Evolutionary conservation across 257 asterid genomes (phyloP).

Genomic region (Nicotiana tomentosiformis): DNA sequence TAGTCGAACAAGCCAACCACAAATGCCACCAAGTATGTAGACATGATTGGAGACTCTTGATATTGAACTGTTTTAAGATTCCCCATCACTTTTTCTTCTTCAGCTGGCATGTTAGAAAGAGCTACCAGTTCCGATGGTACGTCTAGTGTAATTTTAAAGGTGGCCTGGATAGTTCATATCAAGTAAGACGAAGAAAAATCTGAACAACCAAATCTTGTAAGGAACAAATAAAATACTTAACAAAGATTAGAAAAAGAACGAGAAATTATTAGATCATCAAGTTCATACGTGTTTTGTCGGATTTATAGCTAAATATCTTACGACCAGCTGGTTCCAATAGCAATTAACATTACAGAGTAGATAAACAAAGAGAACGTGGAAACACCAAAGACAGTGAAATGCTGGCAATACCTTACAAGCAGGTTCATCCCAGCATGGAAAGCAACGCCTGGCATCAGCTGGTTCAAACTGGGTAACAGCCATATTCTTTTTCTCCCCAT

Average conservation of each 20-base stretch:
- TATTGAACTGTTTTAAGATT: constrained; percentile 65
- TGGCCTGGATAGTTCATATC: constrained; percentile 39
- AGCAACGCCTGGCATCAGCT: constrained; percentile 97
- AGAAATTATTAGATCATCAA: background rate
- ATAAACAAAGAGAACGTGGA: background rate
- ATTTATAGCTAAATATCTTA: background rate
- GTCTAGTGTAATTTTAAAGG: constrained; percentile 86
- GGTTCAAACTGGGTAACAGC: constrained; percentile 98
- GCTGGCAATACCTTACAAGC: constrained; percentile 66
- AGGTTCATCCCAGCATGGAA: constrained; percentile 99
- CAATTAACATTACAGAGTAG: constrained; percentile 2
- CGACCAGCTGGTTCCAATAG: background rate
- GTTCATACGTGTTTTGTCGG: background rate
- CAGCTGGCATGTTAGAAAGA: constrained; percentile 87
- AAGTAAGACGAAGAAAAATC: background rate
- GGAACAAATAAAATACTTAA: background rate
- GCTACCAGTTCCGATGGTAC: constrained; percentile 86
- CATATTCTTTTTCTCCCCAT: constrained; percentile 86
- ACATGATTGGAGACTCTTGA: constrained; percentile 95
- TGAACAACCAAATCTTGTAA: background rate
- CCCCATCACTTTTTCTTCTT: constrained; percentile 58
- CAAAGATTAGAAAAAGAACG: background rate
- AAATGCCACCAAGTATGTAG: constrained; percentile 94
- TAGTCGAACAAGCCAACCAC: constrained; percentile 92
- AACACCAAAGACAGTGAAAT: background rate